phyloP scores from a whole-genome alignment of 176 grass and related monocot genomes.

The Aechmea fasciata region DNA sequence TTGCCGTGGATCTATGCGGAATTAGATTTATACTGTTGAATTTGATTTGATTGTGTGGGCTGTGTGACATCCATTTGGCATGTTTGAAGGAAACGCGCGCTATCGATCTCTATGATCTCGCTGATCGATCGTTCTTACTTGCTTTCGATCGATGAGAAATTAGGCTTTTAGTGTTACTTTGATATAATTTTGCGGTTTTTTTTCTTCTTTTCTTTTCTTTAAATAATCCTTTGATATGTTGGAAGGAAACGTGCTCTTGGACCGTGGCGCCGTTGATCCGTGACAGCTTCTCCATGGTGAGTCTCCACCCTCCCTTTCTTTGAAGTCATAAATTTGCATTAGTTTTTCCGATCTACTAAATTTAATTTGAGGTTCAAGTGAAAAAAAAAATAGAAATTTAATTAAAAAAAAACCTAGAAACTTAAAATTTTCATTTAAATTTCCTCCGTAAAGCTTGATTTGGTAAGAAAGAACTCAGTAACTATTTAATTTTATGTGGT shows the following conservation, averaged over 20 bases:
- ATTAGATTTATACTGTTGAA: not conserved
- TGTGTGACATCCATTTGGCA: not conserved
- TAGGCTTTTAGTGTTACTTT: not conserved
- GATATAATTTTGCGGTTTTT: not conserved
- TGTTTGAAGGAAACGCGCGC: not conserved
- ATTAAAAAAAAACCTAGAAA: no score
- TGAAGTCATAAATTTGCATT: no score
- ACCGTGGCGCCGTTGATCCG: constrained; percentile 51
- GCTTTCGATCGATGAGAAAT: not conserved
- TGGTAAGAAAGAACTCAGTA: no score
- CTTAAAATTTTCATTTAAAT: no score
- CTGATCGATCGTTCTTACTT: not conserved
- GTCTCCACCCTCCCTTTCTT: constrained; percentile 3
- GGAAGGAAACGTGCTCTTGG: constrained; percentile 77
- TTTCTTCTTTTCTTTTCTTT: not conserved
- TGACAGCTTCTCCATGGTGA: constrained; percentile 85
- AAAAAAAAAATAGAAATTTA: no score
- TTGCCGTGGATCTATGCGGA: no score
- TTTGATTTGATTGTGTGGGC: not conserved
- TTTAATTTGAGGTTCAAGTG: no score
- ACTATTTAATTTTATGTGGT: no score
- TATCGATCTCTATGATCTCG: not conserved
- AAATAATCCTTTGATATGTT: not conserved
- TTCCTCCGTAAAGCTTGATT: no score
- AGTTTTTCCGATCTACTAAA: no score